Evolutionary conservation across 2,329 filamentous ascomycete genomes (phyloP), one percentile per base, ranked within the genome.

Genomic region (Alternaria novae-zelandiae): DNA sequence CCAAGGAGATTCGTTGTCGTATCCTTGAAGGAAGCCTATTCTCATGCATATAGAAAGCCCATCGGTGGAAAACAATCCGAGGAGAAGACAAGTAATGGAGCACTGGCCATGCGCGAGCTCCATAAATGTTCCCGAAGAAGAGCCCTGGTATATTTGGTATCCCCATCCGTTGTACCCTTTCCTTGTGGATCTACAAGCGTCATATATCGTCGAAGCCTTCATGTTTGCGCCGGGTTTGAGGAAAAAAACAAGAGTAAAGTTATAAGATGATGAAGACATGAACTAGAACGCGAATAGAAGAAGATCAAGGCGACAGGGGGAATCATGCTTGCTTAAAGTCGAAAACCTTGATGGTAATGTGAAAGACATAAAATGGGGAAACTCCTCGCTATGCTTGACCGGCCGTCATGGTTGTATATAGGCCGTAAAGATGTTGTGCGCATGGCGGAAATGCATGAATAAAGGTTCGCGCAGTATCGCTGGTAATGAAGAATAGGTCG

Each of bases 371-470:
- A 58, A 41, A 41, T 41, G 47, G 51, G 17, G 36, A 63, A 60
- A 63, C 61, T 60, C 61, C 61, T 63, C 61, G 61, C 61, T 63
- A 63, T 63, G 61, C 61, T 59, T 60, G 46, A 62, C 51, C 26
- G 49, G 44, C 49, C 56, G 49, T 63, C 55, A 44, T 59, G 46
- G 45, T 53, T 36, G 44, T 56, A 56, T 41, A 53, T 36, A 53
- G 50, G 44, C 32, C 56, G 53, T 56, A 60, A 63, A 28, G 47
- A 63, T 55, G 44, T 25, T 63, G 56, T 47, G 60, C 60, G 56
- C 51, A 58, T 60, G 46, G 51, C 56, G 47, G 47, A 63, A 56
- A 60, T 36, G 46, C 55, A 45, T 30, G 21, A 60, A 46, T 43
- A 44, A 53, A 53, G 13, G 32, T 17, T 53, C 3, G 49, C 30